phyloP scores from a whole-genome alignment of 2,329 filamentous ascomycete genomes.

The Aspergillus sp. region DNA sequence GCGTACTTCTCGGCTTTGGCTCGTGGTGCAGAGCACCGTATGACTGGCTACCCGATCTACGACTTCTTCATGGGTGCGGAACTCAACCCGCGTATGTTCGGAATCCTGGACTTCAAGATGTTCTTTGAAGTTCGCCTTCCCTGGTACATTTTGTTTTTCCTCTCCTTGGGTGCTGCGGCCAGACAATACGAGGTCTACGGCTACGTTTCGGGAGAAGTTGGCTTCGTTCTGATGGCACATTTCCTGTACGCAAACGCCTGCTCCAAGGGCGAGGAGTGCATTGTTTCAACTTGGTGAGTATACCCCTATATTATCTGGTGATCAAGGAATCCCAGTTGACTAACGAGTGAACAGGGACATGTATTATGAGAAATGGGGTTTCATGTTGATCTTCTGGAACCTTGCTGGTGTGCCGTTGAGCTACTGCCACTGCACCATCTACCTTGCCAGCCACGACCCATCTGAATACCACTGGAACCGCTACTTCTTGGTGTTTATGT shows the following conservation, averaged over 20 bases:
- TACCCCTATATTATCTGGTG: neutral
- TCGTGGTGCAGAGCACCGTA: conserved; percentile 81
- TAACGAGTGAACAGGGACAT: conserved; percentile 61
- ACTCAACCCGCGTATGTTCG: conserved; percentile 80
- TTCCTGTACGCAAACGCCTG: conserved; percentile 91
- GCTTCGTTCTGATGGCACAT: conserved; percentile 81
- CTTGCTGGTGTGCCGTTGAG: conserved; percentile 83
- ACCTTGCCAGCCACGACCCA: conserved; percentile 77
- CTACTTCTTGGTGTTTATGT: conserved; percentile 61
- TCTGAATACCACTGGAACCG: conserved; percentile 72
- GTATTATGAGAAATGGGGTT: conserved; percentile 96
- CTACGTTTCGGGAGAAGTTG: conserved; percentile 79
- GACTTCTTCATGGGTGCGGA: conserved; percentile 92
- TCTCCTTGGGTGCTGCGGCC: conserved; percentile 70
- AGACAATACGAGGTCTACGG: conserved; percentile 82
- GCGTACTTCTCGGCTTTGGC: conserved; percentile 81
- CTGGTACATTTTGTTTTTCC: conserved; percentile 83
- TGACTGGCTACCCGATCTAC: conserved; percentile 78
- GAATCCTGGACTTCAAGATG: conserved; percentile 86
- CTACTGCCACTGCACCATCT: conserved; percentile 92
- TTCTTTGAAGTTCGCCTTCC: conserved; percentile 91
- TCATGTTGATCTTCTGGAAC: conserved; percentile 99
- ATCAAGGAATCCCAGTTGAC: neutral
- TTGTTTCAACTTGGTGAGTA: conserved; percentile 72
- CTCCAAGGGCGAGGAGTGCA: conserved; percentile 86